Evolutionary conservation across 1,139 yeast genomes (phyloP).

Genomic region (Taphrina confusa): DNA sequence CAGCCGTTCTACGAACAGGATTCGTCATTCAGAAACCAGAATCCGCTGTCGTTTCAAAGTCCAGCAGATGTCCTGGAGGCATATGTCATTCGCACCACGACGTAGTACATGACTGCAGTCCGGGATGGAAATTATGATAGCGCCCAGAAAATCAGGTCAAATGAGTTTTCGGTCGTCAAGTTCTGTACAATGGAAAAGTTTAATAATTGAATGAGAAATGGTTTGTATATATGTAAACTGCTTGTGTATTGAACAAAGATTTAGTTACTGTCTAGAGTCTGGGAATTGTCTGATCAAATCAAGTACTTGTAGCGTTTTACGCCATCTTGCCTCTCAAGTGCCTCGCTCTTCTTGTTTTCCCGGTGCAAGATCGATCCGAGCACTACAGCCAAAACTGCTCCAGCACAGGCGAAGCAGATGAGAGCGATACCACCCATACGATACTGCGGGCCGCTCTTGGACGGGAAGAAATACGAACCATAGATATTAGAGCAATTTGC

Average conservation of each 20-base stretch:
- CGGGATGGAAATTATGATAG: no score
- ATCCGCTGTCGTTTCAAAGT: not conserved
- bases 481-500: conserved; percentile 35
- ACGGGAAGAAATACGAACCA: conserved; percentile 11
- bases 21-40: no score
- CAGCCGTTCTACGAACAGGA: not conserved
- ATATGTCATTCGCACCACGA: conserved; percentile 2
- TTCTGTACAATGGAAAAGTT: no score
- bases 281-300: no score
- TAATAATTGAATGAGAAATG: no score
- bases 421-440: conserved; percentile 1
- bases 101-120: no score
- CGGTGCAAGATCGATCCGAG: conserved; percentile 4
- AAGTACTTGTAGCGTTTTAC: conserved; percentile 3
- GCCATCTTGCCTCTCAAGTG: conserved; percentile 6
- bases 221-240: no score
- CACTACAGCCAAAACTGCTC: not conserved
- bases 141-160: no score
- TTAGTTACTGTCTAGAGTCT: no score
- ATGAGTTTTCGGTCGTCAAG: no score
- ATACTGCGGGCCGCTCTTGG: not conserved
- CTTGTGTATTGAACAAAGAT: no score
- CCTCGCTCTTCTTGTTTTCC: conserved; percentile 5
- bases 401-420: not conserved
- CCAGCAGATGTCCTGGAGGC: conserved; percentile 4